Percentiles rank a stretch among this genome's conserved stretches.
Conservation (phyloP, 352 stramenopile species). For the Aphanomyces invadans region DNA sequence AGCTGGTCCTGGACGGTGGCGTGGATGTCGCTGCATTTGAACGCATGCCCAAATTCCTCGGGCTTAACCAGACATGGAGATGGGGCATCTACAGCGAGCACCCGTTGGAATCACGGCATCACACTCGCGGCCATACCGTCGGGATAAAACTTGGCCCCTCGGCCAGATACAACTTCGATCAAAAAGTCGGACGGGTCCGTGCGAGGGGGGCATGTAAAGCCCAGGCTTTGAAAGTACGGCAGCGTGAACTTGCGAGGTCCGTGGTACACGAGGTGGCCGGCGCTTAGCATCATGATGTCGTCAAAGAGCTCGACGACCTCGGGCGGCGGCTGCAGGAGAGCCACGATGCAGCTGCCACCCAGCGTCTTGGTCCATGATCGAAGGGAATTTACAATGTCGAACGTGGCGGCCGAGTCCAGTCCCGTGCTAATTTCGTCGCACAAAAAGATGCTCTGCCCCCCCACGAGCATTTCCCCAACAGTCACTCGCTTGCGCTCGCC, state of each 20-base stretch:
- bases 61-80: not conserved
- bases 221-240: slow-evolving; percentile 42
- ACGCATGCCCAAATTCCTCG: slow-evolving; percentile 49
- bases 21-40: slow-evolving; percentile 49
- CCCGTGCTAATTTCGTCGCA: slow-evolving; percentile 92
- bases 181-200: slow-evolving; percentile 59
- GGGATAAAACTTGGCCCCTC: slow-evolving; percentile 30
- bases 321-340: slow-evolving; percentile 50
- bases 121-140: too few relatives aligned
- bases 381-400: slow-evolving; percentile 83
- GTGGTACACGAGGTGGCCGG: slow-evolving; percentile 31
- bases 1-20: slow-evolving; percentile 43
- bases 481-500: slow-evolving; percentile 88
- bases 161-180: slow-evolving; percentile 57
- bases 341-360: slow-evolving; percentile 34
- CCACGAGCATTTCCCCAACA: slow-evolving; percentile 87
- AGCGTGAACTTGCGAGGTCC: slow-evolving; percentile 40
- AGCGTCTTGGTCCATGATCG: slow-evolving; percentile 37
- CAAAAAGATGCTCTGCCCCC: slow-evolving; percentile 63
- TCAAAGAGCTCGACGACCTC: slow-evolving; percentile 47
- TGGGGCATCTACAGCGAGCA: slow-evolving; percentile 1
- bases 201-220: slow-evolving; percentile 41
- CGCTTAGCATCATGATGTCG: slow-evolving; percentile 44
- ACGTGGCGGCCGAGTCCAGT: slow-evolving; percentile 88
- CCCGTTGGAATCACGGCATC: too few relatives aligned